Base-by-base conservation (phyloP, 805 yeast species). In the Saccharomycopsis fodiens region DNA sequence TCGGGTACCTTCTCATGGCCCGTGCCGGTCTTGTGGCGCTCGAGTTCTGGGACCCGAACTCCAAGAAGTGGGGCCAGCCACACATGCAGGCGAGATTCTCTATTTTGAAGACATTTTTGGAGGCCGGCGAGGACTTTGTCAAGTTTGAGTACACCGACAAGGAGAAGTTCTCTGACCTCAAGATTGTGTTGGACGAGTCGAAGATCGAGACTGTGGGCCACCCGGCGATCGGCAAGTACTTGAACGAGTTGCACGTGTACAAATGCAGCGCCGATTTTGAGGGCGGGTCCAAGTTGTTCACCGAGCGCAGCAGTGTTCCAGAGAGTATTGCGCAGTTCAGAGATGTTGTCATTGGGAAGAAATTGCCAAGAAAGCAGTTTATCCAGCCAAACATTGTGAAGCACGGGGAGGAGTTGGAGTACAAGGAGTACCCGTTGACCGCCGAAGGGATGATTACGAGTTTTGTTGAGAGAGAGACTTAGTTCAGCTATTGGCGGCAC, bases 81-180 rank as follows among this genome's bases (percentile, higher is more conserved):
- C 96, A 87, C 61, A 85, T 86, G 87, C 95, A 86, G 66, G 96
- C 95, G 3, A 72, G 96, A 62, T 87, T 74, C 64, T 85, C 93
- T 27, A 86, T 87, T 54, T 71, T 85, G 72, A 85, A 84, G 66
- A 73, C 81, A 12, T 79, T 85, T 59, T 64, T 83, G 56, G 71
- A 78, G 44, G 81, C 87, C 1, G 79, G 83, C 23, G 63, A 67
- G 20, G 73, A 67, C 15, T 80, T 86, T 34, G 79, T 79, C 22
- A 65, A 67, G 41, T 64, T 87, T 42, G 70, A 69, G 31, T 67
- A 70, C 55, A 58, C 72, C 12, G 67, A 72, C 50, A 63, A 63
- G 3, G 71, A 66, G 20, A 66, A 66, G 46, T 79, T 57, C 57
- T 69, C 74, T 30, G 94, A 86, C 56, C 67, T 87, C 57, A 66